Evolutionary conservation across 2,329 filamentous ascomycete genomes (phyloP), one percentile per base, ranked within the genome.

Genomic region (Colletotrichum australisinense): DNA sequence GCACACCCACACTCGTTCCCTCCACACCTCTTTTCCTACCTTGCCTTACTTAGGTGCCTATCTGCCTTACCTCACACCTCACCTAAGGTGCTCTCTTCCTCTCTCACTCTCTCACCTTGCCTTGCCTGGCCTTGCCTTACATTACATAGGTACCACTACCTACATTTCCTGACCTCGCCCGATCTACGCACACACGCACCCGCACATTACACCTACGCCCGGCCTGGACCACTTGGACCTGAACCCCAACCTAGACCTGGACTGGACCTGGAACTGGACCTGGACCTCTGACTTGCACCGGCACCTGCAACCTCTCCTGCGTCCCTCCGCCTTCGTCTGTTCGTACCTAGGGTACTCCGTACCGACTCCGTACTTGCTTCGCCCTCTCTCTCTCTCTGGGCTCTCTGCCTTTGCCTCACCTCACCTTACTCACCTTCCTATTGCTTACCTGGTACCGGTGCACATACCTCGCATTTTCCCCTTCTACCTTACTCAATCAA

Each of bases 201-300:
- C 38, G 22, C 63, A 71, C 60, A 62, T 53, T 46, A 62, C 67
- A 65, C 66, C 26, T 59, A 62, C 55, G 59, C 70, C 70, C 42
- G 70, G 70, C 38, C 65, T 72, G 65, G 63, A 71, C 69, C 58
- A 63, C 64, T 46, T 67, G 14, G 42, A 68, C 65, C 28, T 62
- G 46, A 63, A 11, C 58, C 58, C 63, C 46, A 49, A 68, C 58
- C 14, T 67, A 28, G 56, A 65, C 28, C 63, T 56, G 49, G 60
- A 22, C 59, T 69, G 52, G 63, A 60, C 26, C 26, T 26, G 26
- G 63, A 60, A 3, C 26, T 26, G 26, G 26, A 26, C 49, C 69
- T 63, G 64, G 64, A 63, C 64, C 56, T 60, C 55, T 32, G 30
- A 52, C 56, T 42, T 69, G 69, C 56, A 63, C 67, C 53, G 30